A percentile compares a stretch with the other conserved stretches of the same genome.
phyloP scores from a whole-genome alignment of 495 filamentous ascomycete species.

The Penicillium subrubescens region DNA sequence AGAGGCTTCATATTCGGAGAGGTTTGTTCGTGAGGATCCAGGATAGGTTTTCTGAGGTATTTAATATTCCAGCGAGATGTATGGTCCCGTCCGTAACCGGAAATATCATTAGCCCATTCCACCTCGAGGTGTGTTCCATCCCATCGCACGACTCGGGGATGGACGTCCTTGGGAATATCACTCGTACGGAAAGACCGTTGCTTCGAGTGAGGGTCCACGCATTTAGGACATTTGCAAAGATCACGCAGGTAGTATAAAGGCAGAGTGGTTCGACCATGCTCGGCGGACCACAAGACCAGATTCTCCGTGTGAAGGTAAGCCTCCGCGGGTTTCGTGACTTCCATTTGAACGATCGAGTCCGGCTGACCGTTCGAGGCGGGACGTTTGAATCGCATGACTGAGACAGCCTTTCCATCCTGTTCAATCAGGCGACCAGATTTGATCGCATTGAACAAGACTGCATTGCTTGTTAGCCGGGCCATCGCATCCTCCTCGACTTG shows the following conservation, averaged over 20 bases:
- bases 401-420: neutral
- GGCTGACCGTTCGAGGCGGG: neutral
- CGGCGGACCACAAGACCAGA: constrained; percentile 7
- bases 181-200: constrained; percentile 79
- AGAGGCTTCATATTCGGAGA: constrained; percentile 8
- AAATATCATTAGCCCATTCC: constrained; percentile 62
- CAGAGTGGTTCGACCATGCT: neutral
- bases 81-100: constrained; percentile 49
- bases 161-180: constrained; percentile 64
- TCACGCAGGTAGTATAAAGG: constrained; percentile 70
- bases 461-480: neutral
- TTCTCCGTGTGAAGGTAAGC: constrained; percentile 3
- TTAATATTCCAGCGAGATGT: constrained; percentile 43
- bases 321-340: neutral
- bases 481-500: constrained; percentile 2
- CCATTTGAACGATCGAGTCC: neutral
- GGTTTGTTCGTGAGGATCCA: constrained; percentile 10
- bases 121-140: constrained; percentile 53
- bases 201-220: constrained; percentile 75
- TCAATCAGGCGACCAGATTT: neutral
- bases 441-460: neutral
- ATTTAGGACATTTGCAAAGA: constrained; percentile 67
- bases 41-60: constrained; percentile 27
- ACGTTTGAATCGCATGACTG: neutral
- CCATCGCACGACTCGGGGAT: constrained; percentile 34